A percentile compares a stretch with the other conserved stretches of the same genome.
Conservation (phyloP, 352 stramenopile genomes). For the Globisporangium splendens region DNA sequence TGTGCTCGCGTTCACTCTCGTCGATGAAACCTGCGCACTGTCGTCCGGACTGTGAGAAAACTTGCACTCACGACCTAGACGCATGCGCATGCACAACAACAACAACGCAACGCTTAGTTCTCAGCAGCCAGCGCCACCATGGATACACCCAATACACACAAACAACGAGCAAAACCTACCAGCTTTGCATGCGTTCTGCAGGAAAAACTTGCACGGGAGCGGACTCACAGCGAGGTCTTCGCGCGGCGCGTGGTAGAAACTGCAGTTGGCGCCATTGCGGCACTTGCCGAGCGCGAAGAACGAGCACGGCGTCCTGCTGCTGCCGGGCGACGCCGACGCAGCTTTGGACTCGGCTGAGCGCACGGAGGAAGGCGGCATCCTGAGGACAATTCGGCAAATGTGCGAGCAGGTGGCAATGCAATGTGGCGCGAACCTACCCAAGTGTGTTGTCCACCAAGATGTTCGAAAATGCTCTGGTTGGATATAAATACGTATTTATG, state of each 20-base stretch:
- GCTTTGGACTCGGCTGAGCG: background rate
- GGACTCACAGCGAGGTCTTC: conserved; percentile 35
- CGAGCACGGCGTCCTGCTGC: conserved; percentile 35
- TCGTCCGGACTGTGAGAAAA: conserved; percentile 45
- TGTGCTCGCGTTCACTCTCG: conserved; percentile 31
- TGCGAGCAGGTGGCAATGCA: background rate
- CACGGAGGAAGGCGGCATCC: background rate
- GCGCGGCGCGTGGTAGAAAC: conserved; percentile 53
- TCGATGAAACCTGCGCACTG: conserved; percentile 18
- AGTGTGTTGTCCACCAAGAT: background rate
- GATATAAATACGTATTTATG: background rate
- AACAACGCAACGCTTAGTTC: background rate
- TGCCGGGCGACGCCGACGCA: conserved; percentile 5
- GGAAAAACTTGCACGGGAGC: conserved; percentile 68
- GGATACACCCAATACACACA: background rate
- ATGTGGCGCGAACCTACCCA: background rate
- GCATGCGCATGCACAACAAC: background rate
- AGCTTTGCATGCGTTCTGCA: conserved; percentile 58
- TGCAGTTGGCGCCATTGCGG: conserved; percentile 58
- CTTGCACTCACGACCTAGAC: conserved; percentile 47
- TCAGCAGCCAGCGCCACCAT: too few species aligned
- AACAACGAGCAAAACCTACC: conserved; percentile 13
- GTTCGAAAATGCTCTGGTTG: background rate
- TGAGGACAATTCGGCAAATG: background rate
- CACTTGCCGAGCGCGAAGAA: conserved; percentile 75